Percentiles rank a stretch among this genome's conserved stretches.
Conservation (phyloP, 1,284 basidiomycete species). For the Leccinum holopus region DNA sequence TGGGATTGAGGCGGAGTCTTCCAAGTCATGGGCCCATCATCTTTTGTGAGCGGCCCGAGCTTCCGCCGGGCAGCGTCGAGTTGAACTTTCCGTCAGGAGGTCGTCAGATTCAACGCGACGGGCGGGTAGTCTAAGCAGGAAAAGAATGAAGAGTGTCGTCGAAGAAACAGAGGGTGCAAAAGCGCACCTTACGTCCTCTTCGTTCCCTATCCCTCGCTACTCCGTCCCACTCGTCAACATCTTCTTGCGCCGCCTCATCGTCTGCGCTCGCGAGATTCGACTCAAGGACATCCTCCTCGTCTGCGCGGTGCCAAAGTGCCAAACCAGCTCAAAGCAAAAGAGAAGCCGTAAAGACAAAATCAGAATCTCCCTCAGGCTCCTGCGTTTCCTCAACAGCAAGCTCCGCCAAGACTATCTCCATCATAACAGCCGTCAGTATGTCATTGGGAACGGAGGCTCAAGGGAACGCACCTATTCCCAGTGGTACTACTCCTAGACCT, state of each 20-base stretch:
- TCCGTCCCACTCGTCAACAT: too few species aligned
- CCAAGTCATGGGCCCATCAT: background rate
- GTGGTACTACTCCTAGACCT: too few species aligned
- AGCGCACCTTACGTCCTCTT: too few species aligned
- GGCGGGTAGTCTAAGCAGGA: constrained; percentile 36
- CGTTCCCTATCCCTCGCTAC: too few species aligned
- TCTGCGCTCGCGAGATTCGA: too few species aligned
- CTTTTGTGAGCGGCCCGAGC: too few species aligned
- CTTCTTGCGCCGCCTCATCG: too few species aligned
- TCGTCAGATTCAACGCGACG: background rate
- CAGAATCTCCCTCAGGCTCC: constrained; percentile 68
- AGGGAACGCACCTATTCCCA: too few species aligned
- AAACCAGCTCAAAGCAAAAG: background rate
- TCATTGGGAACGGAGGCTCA: too few species aligned
- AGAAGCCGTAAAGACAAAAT: constrained; percentile 46
- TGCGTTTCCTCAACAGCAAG: constrained; percentile 59
- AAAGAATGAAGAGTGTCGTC: too few species aligned
- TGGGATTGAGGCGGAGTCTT: background rate
- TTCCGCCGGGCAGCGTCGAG: background rate
- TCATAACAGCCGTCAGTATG: too few species aligned
- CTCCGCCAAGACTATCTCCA: constrained; percentile 58
- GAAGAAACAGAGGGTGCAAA: too few species aligned
- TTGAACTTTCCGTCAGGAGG: background rate
- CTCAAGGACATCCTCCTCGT: constrained; percentile 40
- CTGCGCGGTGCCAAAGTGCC: constrained; percentile 36